Conservation (phyloP, 768 basidiomycete species). For the Russula olivacea region DNA sequence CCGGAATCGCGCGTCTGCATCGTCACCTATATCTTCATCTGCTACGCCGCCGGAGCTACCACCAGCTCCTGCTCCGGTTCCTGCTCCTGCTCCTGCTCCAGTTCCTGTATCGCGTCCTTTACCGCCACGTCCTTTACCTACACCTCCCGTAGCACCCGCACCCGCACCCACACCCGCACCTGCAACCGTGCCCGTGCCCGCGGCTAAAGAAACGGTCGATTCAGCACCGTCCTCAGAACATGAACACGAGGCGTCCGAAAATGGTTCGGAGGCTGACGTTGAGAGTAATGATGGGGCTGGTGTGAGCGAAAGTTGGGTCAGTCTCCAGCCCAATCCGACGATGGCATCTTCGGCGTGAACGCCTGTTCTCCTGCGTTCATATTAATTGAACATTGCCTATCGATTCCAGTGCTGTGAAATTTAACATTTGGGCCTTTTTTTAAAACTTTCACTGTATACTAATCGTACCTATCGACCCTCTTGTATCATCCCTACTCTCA, state of each 20-base stretch:
- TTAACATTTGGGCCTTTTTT: neutral
- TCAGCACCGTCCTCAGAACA: slow-evolving; percentile 25
- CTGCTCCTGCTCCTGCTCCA: too few species aligned
- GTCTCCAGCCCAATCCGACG: slow-evolving; percentile 34
- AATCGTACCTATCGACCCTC: slow-evolving; percentile 4
- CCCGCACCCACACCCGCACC: neutral
- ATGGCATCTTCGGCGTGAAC: neutral
- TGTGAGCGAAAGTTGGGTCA: slow-evolving; percentile 67
- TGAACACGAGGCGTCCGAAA: slow-evolving; percentile 37
- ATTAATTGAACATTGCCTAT: neutral
- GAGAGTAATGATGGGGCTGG: slow-evolving; percentile 56
- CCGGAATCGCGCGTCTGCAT: slow-evolving; percentile 41
- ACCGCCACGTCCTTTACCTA: slow-evolving; percentile 22
- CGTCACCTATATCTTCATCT: neutral
- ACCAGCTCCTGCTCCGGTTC: neutral
- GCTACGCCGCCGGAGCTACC: slow-evolving; percentile 26
- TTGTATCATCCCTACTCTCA: slow-evolving; percentile 7
- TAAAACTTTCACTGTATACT: slow-evolving; percentile 9
- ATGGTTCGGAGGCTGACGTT: slow-evolving; percentile 59
- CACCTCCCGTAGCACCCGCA: slow-evolving; percentile 26
- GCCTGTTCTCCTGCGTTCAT: neutral
- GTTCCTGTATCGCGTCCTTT: too few species aligned
- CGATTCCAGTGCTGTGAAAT: neutral
- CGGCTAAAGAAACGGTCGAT: slow-evolving; percentile 13
- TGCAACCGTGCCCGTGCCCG: neutral